Evolutionary conservation across 2,329 filamentous ascomycete species (phyloP).

Genomic region (Dactylonectria macrodidyma): DNA sequence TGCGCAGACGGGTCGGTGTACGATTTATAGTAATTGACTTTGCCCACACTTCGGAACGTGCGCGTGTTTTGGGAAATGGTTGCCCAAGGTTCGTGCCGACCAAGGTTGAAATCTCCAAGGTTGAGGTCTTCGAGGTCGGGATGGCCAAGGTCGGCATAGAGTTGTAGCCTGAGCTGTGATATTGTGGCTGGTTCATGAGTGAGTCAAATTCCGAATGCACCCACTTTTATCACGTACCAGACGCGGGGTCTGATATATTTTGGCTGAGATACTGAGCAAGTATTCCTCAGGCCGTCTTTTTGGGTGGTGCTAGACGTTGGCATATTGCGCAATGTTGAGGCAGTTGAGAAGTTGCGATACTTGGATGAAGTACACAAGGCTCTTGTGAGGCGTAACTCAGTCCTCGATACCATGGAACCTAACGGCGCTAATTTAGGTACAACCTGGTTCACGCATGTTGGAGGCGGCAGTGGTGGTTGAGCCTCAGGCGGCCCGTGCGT

Average conservation of each 20-base stretch:
- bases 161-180: not conserved
- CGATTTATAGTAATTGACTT: conserved; percentile 16
- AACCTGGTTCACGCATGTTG: not conserved
- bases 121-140: not conserved
- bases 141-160: not conserved
- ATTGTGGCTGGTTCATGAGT: not conserved
- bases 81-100: not conserved
- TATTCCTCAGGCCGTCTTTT: not conserved
- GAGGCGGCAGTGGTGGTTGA: conserved; percentile 22
- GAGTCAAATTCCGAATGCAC: not conserved
- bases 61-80: not conserved
- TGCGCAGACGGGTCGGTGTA: conserved; percentile 11
- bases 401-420: not conserved
- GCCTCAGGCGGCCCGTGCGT: conserved; percentile 32
- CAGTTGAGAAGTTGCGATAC: conserved; percentile 16
- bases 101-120: too few relatives aligned
- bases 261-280: not conserved
- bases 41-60: conserved; percentile 9
- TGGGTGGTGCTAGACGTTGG: conserved; percentile 1
- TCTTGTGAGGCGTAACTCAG: not conserved
- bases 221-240: not conserved
- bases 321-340: conserved; percentile 8
- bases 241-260: not conserved
- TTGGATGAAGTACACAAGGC: conserved; percentile 21
- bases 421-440: conserved; percentile 4